Evolutionary conservation across 768 basidiomycete genomes (phyloP), one percentile per base, ranked within the genome.

Genomic region (Tricholoma matsutake): DNA sequence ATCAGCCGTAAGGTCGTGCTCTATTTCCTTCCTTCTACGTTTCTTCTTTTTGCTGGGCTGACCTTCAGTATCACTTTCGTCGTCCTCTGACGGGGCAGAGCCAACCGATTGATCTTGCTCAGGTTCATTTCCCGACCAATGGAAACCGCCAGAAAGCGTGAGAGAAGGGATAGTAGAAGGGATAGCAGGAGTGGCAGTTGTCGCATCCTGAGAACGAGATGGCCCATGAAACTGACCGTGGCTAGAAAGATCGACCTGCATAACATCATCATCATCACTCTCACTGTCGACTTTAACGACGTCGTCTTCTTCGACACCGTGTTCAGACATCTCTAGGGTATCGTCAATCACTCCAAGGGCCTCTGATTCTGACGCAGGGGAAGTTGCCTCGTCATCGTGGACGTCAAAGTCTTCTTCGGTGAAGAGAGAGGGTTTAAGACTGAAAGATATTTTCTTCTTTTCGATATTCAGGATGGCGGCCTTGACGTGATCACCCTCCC

Each of bases 351-450:
- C 70, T n/a, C 75, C 77, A 39, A 73, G 65, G 5, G 55, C 18
- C 7, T 68, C 70, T 49, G 69, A 68, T 47, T 65, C 64, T 16
- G 62, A 61, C 5, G 68, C 65, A 29, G 72, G 71, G 4, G 60
- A 72, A 51, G 71, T 72, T 53, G 47, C 52, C 20, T 71, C 69
- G n/a, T 66, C 72, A 3, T 76, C 78, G 13, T 67, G 68, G 22
- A 67, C 74, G 5, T 78, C 73, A 54, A 86, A 82, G 61, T 89
- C 90, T 51, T 87, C 86, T 25, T 85, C 85, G 45, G 69, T 74
- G 71, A 97, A 96, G 72, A 91, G 86, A 28, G 94, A 96, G 25
- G 93, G 91, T 72, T 96, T 98, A 59, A 98, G 78, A 55, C 92
- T 89, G 59, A 99, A 80, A 61, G 94, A 93, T 49, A 87, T 86